A percentile compares a stretch with the other conserved stretches of the same genome.
Evolutionary conservation across 495 filamentous ascomycete genomes (phyloP).

Genomic region (Talaromyces wortmannii): DNA sequence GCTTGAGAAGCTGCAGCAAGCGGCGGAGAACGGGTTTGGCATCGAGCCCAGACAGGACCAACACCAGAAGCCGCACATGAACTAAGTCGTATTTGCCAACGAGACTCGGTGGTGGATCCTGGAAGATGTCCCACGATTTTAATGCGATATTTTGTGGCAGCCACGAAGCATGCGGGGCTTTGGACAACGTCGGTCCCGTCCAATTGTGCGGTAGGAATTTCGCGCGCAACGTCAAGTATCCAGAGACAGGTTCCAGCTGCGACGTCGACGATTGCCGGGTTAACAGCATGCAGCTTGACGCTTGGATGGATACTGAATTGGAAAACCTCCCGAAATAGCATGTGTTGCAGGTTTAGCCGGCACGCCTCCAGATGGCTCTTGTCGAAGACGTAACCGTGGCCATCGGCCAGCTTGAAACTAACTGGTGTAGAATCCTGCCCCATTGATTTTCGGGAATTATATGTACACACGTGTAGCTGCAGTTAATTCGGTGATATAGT

Average conservation of each 20-base stretch:
- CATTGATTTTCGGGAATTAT: not conserved
- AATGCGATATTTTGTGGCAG: conserved; percentile 16
- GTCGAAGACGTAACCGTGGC: conserved; percentile 14
- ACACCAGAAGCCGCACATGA: conserved; percentile 22
- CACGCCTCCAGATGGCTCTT: conserved; percentile 3
- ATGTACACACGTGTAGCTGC: not conserved
- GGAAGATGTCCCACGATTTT: conserved; percentile 18
- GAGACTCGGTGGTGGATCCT: conserved; percentile 13
- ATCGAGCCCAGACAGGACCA: conserved; percentile 16
- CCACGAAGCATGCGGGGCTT: conserved; percentile 14
- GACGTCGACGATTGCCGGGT: conserved; percentile 11
- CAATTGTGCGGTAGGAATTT: conserved; percentile 9
- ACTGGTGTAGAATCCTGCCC: not conserved
- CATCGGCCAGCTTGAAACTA: conserved; percentile 8
- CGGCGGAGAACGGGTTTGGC: conserved; percentile 11
- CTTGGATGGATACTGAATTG: conserved; percentile 13
- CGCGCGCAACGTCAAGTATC: conserved; percentile 15
- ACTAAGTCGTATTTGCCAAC: conserved; percentile 24
- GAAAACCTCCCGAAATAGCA: conserved; percentile 14
- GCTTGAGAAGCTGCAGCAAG: conserved; percentile 19
- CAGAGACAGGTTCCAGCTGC: conserved; percentile 17
- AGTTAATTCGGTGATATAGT: too few relatives aligned
- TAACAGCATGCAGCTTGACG: not conserved
- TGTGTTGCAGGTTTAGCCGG: conserved; percentile 17
- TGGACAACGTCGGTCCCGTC: conserved; percentile 17